Conservation (phyloP, 2,329 filamentous ascomycete species). For the Colletotrichum sp. region DNA sequence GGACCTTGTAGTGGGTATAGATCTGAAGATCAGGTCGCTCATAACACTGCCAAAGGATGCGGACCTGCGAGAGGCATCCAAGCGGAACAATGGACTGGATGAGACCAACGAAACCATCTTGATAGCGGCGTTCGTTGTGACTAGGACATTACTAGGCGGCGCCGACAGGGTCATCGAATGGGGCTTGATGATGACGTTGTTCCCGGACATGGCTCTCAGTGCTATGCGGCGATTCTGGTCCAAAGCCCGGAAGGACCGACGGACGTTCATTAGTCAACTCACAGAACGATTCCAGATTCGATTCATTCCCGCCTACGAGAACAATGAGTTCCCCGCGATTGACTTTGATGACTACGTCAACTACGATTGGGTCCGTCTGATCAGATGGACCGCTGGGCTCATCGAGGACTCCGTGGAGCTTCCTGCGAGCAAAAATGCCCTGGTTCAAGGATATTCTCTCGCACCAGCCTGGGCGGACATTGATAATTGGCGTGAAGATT, state of each 20-base stretch:
- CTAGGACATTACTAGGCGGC: conserved; percentile 65
- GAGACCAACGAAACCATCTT: conserved; percentile 32
- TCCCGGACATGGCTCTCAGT: conserved; percentile 57
- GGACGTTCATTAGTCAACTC: conserved; percentile 58
- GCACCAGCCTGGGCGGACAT: conserved; percentile 34
- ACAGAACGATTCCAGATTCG: conserved; percentile 68
- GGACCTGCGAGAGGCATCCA: conserved; percentile 8
- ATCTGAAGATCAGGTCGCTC: conserved; percentile 14
- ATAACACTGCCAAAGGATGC: conserved; percentile 12
- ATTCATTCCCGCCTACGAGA: conserved; percentile 71
- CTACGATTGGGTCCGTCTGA: conserved; percentile 72
- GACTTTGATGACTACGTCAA: conserved; percentile 66
- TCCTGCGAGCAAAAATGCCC: conserved; percentile 48
- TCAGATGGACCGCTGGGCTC: conserved; percentile 63
- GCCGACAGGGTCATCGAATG: conserved; percentile 65
- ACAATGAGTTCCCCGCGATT: conserved; percentile 63
- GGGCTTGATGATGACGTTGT: conserved; percentile 61
- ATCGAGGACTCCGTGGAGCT: conserved; percentile 47
- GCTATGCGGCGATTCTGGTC: conserved; percentile 63
- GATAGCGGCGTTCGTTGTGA: conserved; percentile 62
- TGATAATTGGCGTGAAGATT: conserved; percentile 61
- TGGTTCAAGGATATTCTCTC: conserved; percentile 49
- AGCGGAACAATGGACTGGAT: conserved; percentile 3
- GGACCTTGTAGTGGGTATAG: conserved; percentile 15
- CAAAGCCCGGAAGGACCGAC: conserved; percentile 53